These are phyloP conservation scores for Mycena amicta DNA, from an alignment of 768 basidiomycete genomes.

Conservation along the genomic window DNA sequence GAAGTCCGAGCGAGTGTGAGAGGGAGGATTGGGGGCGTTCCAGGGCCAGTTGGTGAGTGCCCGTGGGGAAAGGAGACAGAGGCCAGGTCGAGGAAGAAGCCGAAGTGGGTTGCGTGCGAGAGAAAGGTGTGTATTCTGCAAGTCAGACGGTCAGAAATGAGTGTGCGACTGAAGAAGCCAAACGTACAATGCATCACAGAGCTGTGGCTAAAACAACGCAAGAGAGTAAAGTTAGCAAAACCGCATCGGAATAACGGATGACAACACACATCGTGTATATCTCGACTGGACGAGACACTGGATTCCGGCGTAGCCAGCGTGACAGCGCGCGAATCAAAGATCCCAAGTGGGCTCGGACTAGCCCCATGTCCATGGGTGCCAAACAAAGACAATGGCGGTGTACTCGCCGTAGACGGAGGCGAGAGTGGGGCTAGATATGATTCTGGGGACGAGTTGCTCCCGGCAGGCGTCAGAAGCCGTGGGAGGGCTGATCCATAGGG, in stretches of 20 bases:
- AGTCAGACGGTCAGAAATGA: slow-evolving; percentile 6
- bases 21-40: neutral
- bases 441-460: neutral
- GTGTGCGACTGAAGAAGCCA: neutral
- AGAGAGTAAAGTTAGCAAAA: neutral
- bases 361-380: neutral
- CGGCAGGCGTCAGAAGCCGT: neutral
- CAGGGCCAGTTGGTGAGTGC: neutral
- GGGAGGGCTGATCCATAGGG: neutral
- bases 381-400: neutral
- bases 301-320: neutral
- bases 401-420: neutral
- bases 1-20: slow-evolving; percentile 4
- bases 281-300: neutral
- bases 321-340: neutral
- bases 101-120: slow-evolving; percentile 58
- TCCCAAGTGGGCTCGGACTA: neutral
- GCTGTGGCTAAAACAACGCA: slow-evolving; percentile 8
- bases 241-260: neutral
- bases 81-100: slow-evolving; percentile 60
- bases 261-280: neutral
- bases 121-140: slow-evolving; percentile 60
- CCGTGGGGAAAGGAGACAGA: slow-evolving; percentile 33
- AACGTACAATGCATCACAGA: slow-evolving; percentile 34
- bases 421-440: neutral